Evolutionary conservation across 805 yeast genomes (phyloP).

Genomic region (Ogataea pilisensis): DNA sequence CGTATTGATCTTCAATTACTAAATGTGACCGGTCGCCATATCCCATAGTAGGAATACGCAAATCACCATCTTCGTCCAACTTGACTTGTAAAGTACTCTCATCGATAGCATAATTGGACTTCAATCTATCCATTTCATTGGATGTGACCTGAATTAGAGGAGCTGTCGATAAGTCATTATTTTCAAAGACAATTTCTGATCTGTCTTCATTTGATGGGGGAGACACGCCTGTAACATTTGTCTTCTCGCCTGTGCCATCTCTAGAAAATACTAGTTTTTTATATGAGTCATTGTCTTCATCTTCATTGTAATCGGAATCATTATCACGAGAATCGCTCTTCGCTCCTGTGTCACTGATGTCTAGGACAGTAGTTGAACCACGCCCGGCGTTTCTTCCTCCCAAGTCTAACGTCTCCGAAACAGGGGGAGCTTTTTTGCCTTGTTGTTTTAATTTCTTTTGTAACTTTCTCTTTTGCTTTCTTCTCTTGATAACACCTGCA

Average conservation of each 20-base stretch:
- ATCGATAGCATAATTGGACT: constrained; percentile 15
- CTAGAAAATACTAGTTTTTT: too few species aligned
- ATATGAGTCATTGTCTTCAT: too few species aligned
- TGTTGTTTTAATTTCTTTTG: constrained; percentile 27
- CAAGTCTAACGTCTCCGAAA: constrained; percentile 31
- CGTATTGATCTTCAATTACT: constrained; percentile 77
- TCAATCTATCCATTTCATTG: constrained; percentile 12
- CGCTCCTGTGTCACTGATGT: too few species aligned
- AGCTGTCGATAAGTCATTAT: constrained; percentile 1
- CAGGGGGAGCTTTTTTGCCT: constrained; percentile 29
- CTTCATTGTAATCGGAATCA: background rate
- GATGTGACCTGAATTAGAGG: constrained; percentile 11
- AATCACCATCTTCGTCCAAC: constrained; percentile 32
- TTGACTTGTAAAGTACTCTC: constrained; percentile 27
- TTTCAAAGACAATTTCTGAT: too few species aligned
- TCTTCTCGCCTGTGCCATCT: constrained; percentile 6
- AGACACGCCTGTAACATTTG: background rate
- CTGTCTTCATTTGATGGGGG: constrained; percentile 3
- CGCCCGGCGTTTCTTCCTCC: too few species aligned
- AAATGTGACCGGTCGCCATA: constrained; percentile 68
- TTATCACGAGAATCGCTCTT: constrained; percentile 4
- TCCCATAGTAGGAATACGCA: constrained; percentile 37
- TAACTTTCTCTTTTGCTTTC: constrained; percentile 29
- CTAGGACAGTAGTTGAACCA: too few species aligned
- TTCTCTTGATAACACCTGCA: constrained; percentile 68